These are phyloP conservation scores for Serendipita sp. DNA, from an alignment of 768 basidiomycete genomes.

Conservation along the genomic window DNA sequence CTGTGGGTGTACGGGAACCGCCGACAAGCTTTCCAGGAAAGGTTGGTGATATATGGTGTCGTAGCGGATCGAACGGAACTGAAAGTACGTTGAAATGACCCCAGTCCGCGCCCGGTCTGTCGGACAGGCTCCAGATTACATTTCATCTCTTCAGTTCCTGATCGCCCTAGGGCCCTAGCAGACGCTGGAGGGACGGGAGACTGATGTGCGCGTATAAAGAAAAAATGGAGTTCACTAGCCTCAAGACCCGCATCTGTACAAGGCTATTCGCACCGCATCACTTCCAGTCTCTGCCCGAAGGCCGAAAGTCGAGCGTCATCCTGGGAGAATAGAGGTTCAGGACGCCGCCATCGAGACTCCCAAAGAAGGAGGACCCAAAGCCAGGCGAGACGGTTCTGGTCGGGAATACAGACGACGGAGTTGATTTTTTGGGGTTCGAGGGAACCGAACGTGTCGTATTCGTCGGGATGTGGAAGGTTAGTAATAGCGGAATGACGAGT, in stretches of 20 bases:
- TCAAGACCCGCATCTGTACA: constrained; percentile 78
- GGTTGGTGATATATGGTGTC: neutral
- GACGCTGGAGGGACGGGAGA: constrained; percentile 89
- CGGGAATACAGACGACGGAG: neutral
- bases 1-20: constrained; percentile 15
- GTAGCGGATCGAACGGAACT: constrained; percentile 3
- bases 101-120: neutral
- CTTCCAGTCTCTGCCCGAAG: constrained; percentile 36
- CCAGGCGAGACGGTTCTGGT: constrained; percentile 1
- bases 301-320: constrained; percentile 17
- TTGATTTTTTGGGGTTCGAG: neutral
- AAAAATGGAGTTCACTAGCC: constrained; percentile 82
- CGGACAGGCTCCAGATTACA: constrained; percentile 45
- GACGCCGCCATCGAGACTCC: constrained; percentile 63
- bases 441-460: constrained; percentile 14
- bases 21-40: neutral
- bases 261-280: constrained; percentile 74
- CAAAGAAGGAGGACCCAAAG: constrained; percentile 11
- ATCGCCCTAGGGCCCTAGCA: constrained; percentile 52
- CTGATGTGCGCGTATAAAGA: constrained; percentile 97
- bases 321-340: constrained; percentile 38
- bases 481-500: neutral
- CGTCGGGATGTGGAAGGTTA: constrained; percentile 3
- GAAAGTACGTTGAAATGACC: constrained; percentile 3
- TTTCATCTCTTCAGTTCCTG: constrained; percentile 79